Conservation (phyloP, 805 yeast species). For the Suhomyces xylopsoci region DNA sequence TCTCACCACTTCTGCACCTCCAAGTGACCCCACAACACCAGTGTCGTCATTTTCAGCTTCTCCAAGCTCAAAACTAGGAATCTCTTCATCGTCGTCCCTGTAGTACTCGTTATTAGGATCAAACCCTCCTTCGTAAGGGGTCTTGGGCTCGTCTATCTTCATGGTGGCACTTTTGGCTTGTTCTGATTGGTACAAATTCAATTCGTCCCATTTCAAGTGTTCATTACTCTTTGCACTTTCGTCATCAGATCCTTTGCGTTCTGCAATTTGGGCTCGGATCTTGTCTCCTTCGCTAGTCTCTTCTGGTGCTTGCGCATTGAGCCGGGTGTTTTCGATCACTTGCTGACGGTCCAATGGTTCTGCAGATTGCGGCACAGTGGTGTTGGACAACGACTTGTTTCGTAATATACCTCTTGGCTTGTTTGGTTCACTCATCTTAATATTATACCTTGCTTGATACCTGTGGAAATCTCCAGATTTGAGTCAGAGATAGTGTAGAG, state of each 20-base stretch:
- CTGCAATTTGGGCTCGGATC: slow-evolving; percentile 45
- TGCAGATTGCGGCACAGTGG: neutral
- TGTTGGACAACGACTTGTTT: slow-evolving; percentile 38
- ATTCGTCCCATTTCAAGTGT: slow-evolving; percentile 80
- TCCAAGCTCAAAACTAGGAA: slow-evolving; percentile 56
- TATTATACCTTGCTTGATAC: neutral
- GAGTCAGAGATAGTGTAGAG: neutral
- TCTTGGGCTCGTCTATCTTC: slow-evolving; percentile 92
- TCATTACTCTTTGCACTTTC: slow-evolving; percentile 11
- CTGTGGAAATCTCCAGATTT: neutral
- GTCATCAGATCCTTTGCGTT: slow-evolving; percentile 7
- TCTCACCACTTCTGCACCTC: slow-evolving; percentile 41
- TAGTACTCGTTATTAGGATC: slow-evolving; percentile 81
- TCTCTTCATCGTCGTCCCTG: slow-evolving; percentile 38
- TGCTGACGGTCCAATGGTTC: slow-evolving; percentile 56
- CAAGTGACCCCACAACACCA: slow-evolving; percentile 26
- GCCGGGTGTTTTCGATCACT: slow-evolving; percentile 74
- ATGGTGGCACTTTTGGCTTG: slow-evolving; percentile 69
- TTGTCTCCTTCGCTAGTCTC: slow-evolving; percentile 40
- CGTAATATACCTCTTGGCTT: slow-evolving; percentile 48
- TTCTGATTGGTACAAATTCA: slow-evolving; percentile 69
- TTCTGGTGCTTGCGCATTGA: slow-evolving; percentile 57
- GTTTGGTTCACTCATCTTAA: neutral
- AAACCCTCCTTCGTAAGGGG: slow-evolving; percentile 90
- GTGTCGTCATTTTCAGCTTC: slow-evolving; percentile 46